Evolutionary conservation across 257 asterid genomes (phyloP), one percentile per base, ranked within the genome.

Genomic region (Solanum bulbocastanum): DNA sequence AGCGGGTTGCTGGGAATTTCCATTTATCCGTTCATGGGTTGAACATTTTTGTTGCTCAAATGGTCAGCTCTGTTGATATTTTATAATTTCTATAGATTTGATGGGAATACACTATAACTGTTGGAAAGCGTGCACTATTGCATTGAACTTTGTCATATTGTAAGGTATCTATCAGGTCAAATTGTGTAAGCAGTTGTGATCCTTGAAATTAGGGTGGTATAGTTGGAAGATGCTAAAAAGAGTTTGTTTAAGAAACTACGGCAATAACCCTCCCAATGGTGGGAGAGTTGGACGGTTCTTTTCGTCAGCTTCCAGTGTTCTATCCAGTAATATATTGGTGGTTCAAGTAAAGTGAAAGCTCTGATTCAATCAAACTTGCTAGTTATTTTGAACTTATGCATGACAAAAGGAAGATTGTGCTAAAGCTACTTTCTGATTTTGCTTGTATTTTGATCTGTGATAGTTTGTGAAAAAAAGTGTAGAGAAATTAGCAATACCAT

Each of bases 1-100:
- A 97, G 93, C 90, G 99, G 87, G 99, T 97, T 90, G 98, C 99
- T 81, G 99, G 98, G 90, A 97, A 97, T 93, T 97, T 97, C 91
- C 99, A 97, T 86, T 94, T 97, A 85, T 97, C 99, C 68, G 96
- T 97, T 86, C 99, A 97, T 78, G 98, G 99, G 44, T 88, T 97
- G 89, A 96, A 95, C 92, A 93, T 96, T 90, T 94, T 95, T 89
- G 98, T 96, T 74, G 99, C 99, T 25, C 99, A 97, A 94, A 94
- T 90, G 98, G 99, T 96, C 68, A 92, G 89, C 87, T 88, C 88
- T 69, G 73, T 86, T 87, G 83, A n/a, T 78, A 65, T 87, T 81
- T 87, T n/a, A 71, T 44, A 44, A 4, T 83, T 23, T 85, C 83
- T 44, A 18, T 27, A 79, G 39, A 79, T 27, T 79, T 79, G 37